phyloP scores from a whole-genome alignment of 2,329 filamentous ascomycete species.

The Lithohypha guttulata region DNA sequence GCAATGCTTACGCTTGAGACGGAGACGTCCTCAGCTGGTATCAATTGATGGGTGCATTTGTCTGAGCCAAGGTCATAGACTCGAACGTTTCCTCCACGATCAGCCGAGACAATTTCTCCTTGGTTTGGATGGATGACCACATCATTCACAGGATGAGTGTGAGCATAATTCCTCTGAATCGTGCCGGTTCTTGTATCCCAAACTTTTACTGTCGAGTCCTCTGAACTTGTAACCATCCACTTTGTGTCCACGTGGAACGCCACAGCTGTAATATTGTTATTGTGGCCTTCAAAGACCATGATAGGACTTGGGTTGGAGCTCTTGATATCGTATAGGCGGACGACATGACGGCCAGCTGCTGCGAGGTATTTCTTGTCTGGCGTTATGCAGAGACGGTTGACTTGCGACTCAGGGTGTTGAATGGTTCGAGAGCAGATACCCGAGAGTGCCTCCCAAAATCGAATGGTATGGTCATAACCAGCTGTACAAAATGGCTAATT shows the following conservation, averaged over 20 bases:
- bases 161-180: conserved; percentile 86
- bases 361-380: conserved; percentile 95
- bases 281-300: conserved; percentile 90
- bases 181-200: conserved; percentile 83
- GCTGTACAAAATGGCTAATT: conserved; percentile 33
- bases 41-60: conserved; percentile 89
- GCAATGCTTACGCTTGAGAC: conserved; percentile 93
- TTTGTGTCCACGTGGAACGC: conserved; percentile 98
- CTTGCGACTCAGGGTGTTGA: conserved; percentile 94
- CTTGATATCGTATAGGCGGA: conserved; percentile 98
- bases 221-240: conserved; percentile 98
- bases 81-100: conserved; percentile 80
- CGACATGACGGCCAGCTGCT: conserved; percentile 67
- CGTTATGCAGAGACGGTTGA: conserved; percentile 95
- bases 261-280: conserved; percentile 88
- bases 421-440: conserved; percentile 97
- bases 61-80: conserved; percentile 98
- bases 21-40: conserved; percentile 88
- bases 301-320: conserved; percentile 92
- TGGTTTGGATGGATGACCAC: conserved; percentile 99
- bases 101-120: conserved; percentile 93
- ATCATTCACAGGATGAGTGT: conserved; percentile 83
- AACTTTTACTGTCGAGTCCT: conserved; percentile 93
- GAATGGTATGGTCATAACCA: conserved; percentile 66
- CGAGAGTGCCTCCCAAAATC: conserved; percentile 95